Evolutionary conservation across 176 grass and related monocot species (phyloP), one percentile per base, ranked within the genome.

Genomic region (Luzula sylvatica): DNA sequence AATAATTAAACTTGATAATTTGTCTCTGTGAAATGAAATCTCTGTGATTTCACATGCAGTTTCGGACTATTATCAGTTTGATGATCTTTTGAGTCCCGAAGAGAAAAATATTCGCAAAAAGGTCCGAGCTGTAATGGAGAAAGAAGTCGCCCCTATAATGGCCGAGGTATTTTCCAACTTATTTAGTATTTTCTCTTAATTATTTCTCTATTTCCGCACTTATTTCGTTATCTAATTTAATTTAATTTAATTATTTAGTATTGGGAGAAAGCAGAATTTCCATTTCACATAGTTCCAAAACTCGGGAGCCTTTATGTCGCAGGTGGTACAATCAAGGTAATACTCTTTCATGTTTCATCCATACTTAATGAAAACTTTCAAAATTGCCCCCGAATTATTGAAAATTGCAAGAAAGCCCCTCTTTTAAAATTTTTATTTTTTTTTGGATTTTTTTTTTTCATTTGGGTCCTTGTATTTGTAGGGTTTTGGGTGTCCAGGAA

Each of bases 221-320:
- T 2, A 22, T 2, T 22, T 52, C 5, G 11, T 26, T 40, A 30
- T 22, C 29, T 47, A 48, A 26, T 19, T 23, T 7, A 20, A 42
- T 41, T 13, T 11, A 26, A 51, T 8, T 46, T 52, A 14, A 25
- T 53, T 2, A 14, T 41, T 46, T 41, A 88, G 83, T 75, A 75
- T 52, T 95, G 83, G 88, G 83, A 95, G 69, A 88, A 95, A 27
- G 88, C 76, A 18, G 83, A 87, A 69, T 95, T 95, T 38, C 89
- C 83, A 50, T 88, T 84, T 58, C 83, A 78, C 32, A 40, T 70
- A 25, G 71, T 95, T 75, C 83, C 80, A 0, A 84, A 95, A 68
- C 76, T 95, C 62, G 76, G 75, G 28, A 46, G 57, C 52, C 65
- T 88, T 61, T 46, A 68, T 40, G 14, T 95, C 53, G 76, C 80